These are phyloP conservation scores for Aspergillus sp. DNA, from an alignment of 2,329 filamentous ascomycete species.

Conservation along the genomic window DNA sequence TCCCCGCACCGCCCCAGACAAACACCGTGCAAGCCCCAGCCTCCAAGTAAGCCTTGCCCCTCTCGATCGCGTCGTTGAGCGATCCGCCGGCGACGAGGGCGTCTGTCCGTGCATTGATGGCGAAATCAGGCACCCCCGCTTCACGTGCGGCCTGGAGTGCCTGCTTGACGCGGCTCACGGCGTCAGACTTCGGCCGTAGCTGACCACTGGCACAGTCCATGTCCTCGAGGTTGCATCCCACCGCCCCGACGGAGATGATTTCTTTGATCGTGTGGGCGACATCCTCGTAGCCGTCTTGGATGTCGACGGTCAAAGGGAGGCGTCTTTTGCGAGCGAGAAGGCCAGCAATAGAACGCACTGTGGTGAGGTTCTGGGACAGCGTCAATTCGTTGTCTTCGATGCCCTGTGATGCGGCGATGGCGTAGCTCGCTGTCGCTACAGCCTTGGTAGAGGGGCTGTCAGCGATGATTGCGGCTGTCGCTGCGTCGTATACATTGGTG, in stretches of 20 bases:
- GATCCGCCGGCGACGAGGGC: constrained; percentile 34
- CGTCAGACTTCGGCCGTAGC: constrained; percentile 45
- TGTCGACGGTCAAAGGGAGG: constrained; percentile 51
- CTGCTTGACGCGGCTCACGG: constrained; percentile 47
- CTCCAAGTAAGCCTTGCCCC: constrained; percentile 57
- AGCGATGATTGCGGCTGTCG: constrained; percentile 48
- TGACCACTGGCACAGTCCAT: constrained; percentile 36
- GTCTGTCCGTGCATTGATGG: constrained; percentile 60
- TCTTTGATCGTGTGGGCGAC: constrained; percentile 39
- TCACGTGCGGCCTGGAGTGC: constrained; percentile 35
- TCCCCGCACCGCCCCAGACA: constrained; percentile 56
- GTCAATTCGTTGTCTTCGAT: constrained; percentile 51
- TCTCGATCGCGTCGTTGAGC: constrained; percentile 51
- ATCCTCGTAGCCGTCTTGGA: constrained; percentile 61
- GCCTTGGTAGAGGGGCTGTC: constrained; percentile 36
- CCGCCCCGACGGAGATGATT: constrained; percentile 52
- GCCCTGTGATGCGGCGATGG: constrained; percentile 49
- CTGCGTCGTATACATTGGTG: constrained; percentile 56
- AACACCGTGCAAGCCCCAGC: constrained; percentile 61
- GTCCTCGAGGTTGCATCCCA: constrained; percentile 62
- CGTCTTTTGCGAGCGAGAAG: constrained; percentile 38
- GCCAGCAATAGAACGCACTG: constrained; percentile 46
- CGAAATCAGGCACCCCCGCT: constrained; percentile 55
- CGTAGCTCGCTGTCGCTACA: constrained; percentile 53
- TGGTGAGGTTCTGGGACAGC: constrained; percentile 51